Base-by-base conservation (phyloP, 345 rosid genomes). In the Zanthoxylum bungeanum region DNA sequence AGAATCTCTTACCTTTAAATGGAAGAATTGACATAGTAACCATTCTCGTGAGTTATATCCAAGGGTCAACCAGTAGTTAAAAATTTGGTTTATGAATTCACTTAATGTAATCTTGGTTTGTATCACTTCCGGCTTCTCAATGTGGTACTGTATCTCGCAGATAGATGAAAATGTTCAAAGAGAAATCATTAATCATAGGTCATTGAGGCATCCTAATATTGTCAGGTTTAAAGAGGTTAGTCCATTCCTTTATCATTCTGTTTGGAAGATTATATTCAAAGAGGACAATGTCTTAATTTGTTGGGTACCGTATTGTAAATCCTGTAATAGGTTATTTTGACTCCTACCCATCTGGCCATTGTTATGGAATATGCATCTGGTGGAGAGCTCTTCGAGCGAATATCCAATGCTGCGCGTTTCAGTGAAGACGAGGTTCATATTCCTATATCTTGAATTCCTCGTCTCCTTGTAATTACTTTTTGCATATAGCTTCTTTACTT, bases 311-410 rank as follows among this genome's bases (percentile, higher is more conserved):
- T 31, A 25, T 47, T 61, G 19, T 70, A 59, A 24, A 47, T 47
- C 12, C 62, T 59, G 21, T 65, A 70, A 42, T 71, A 94, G 98
- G 86, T 95, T 52, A 81, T 89, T 60, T 85, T 95, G 71, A 92
- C 99, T 22, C 99, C 99, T 33, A 89, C 97, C 22, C 99, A 95
- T 86, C 75, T 95, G 66, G 98, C 98, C 59, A 95, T 95, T 73
- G 90, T 85, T 60, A 95, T 95, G 99, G 99, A 95, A 68, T 95
- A 87, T 82, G 98, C 97, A 33, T 87, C 97, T 64, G 97, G 99
- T 5, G 99, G 99, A 70, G 98, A 92, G 72, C 93, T 92, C 36
- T 94, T 90, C 1, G 97, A 89, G 77, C 85, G 97, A 44, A 94
- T 92, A 74, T 89, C 93, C 78, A 88, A 82, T 78, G 89, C 87